phyloP scores from a whole-genome alignment of 208 protist genomes.

The Acanthamoeba castellanii region DNA sequence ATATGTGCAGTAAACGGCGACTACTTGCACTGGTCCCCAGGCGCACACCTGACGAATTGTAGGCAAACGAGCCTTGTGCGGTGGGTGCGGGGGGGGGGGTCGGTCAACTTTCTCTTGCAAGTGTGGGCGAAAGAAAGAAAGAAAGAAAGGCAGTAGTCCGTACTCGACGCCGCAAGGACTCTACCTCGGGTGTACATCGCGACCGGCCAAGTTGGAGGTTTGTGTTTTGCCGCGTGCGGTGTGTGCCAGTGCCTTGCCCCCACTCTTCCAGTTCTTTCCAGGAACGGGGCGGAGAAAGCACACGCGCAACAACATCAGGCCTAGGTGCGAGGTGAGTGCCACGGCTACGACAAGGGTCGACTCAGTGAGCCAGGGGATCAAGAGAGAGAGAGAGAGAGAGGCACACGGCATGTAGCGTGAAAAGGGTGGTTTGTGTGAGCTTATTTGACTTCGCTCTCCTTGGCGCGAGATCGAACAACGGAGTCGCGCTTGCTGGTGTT shows the following conservation, averaged over 20 bases:
- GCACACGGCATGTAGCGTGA: not conserved
- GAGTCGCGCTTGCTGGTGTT: not conserved
- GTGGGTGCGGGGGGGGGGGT: not conserved
- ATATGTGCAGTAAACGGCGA: not conserved
- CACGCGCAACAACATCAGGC: no score
- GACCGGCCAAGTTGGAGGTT: no score
- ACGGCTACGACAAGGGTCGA: no score
- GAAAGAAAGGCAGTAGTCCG: no score
- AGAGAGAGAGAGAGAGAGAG: no score
- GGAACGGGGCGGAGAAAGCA: no score
- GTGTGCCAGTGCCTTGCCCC: not conserved
- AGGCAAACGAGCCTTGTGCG: not conserved
- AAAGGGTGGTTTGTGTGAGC: not conserved
- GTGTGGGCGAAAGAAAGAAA: no score
- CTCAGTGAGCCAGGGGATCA: not conserved
- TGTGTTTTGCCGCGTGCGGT: no score
- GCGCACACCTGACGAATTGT: not conserved
- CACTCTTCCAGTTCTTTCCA: not conserved
- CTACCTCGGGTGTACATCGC: no score
- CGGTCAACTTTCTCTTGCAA: not conserved
- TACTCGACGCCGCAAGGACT: no score
- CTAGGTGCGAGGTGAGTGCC: no score
- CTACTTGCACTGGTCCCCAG: not conserved
- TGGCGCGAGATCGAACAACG: not conserved
- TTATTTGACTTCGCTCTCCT: constrained; percentile 9